A percentile compares a stretch with the other conserved stretches of the same genome.
Conservation (phyloP, 2,329 filamentous ascomycete species). For the Neofusicoccum sp. region DNA sequence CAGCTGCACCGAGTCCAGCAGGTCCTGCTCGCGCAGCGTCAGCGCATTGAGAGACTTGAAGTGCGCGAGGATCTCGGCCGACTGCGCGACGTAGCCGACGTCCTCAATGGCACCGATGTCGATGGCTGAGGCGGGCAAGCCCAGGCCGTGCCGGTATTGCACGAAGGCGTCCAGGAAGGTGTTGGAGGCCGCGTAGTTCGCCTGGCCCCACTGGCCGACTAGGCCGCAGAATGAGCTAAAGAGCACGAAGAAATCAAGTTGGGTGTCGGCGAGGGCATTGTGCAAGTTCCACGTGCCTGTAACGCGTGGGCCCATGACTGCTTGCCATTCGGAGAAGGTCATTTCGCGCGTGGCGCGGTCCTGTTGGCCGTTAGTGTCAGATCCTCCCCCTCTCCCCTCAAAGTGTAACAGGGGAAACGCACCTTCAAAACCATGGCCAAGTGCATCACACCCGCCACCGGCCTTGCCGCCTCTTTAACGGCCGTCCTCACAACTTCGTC, state of each 20-base stretch:
- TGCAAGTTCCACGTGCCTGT: constrained; percentile 33
- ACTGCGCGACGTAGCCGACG: constrained; percentile 40
- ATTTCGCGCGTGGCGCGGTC: constrained; percentile 16
- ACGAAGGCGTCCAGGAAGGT: constrained; percentile 33
- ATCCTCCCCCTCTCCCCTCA: no score
- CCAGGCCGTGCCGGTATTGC: constrained; percentile 24
- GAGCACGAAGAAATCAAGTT: constrained; percentile 35
- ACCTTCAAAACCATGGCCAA: constrained; percentile 22
- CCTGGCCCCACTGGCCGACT: constrained; percentile 41
- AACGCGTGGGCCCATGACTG: constrained; percentile 24
- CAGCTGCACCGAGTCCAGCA: constrained; percentile 5
- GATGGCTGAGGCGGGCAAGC: constrained; percentile 49
- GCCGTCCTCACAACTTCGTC: background rate
- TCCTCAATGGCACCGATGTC: constrained; percentile 56
- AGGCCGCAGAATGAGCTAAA: constrained; percentile 31
- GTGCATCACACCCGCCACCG: constrained; percentile 26
- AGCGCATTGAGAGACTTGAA: constrained; percentile 3
- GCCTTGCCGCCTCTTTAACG: background rate
- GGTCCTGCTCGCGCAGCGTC: constrained; percentile 8
- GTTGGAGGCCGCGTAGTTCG: constrained; percentile 52
- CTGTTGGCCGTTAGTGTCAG: background rate
- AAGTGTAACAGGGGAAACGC: background rate
- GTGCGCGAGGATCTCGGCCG: constrained; percentile 3
- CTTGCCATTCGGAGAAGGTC: constrained; percentile 22
- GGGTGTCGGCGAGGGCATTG: constrained; percentile 2